A percentile compares a stretch with the other conserved stretches of the same genome.
These are phyloP conservation scores for Termitomyces sp. DNA, from an alignment of 768 basidiomycete genomes.

Conservation along the genomic window DNA sequence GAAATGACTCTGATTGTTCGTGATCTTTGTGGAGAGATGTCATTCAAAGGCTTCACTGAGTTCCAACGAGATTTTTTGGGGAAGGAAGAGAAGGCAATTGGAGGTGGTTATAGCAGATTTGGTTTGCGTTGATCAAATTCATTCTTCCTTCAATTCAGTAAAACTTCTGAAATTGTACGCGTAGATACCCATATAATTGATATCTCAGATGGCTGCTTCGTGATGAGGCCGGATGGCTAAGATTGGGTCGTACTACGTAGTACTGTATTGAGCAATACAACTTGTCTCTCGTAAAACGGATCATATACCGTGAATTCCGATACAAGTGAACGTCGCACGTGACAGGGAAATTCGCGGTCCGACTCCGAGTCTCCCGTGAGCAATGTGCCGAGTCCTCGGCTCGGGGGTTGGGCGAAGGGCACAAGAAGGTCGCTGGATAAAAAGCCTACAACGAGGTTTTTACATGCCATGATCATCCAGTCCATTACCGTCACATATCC, in stretches of 20 bases:
- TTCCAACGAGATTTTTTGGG: constrained; percentile 35
- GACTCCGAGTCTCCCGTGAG: too few relatives aligned
- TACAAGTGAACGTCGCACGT: not conserved
- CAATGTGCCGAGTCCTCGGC: not conserved
- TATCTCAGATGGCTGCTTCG: not conserved
- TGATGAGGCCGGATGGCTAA: not conserved
- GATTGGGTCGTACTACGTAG: too few relatives aligned
- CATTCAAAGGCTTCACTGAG: constrained; percentile 34
- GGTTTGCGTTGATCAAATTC: constrained; percentile 2
- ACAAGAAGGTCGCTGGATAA: not conserved
- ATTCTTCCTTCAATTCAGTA: not conserved
- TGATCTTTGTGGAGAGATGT: constrained; percentile 38
- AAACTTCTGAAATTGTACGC: not conserved
- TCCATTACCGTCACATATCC: not conserved
- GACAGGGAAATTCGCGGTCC: not conserved
- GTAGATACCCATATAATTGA: not conserved
- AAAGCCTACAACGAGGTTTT: not conserved
- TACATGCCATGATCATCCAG: not conserved
- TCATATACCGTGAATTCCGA: too few relatives aligned
- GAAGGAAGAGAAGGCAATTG: constrained; percentile 33
- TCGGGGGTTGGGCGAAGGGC: constrained; percentile 7
- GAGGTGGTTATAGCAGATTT: constrained; percentile 16
- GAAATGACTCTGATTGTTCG: constrained; percentile 36
- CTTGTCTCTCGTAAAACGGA: too few relatives aligned
- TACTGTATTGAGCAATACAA: too few relatives aligned